Evolutionary conservation across 495 filamentous ascomycete genomes (phyloP).

Genomic region (Penicillium fimorum): DNA sequence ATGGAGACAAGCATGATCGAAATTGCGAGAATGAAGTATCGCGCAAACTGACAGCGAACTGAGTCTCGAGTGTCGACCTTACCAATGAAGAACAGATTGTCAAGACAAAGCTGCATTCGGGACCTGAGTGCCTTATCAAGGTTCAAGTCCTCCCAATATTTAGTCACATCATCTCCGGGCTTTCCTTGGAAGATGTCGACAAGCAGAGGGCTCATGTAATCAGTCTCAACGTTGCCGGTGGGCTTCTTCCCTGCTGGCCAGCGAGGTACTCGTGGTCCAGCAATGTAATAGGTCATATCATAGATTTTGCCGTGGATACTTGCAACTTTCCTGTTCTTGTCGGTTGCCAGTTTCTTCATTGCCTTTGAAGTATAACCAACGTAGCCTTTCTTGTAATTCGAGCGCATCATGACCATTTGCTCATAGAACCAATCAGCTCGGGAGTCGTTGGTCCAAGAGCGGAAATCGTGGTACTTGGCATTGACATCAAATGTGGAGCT

Average conservation of each 20-base stretch:
- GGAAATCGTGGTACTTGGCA: slow-evolving; percentile 87
- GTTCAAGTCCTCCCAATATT: slow-evolving; percentile 71
- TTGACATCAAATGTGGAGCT: slow-evolving; percentile 70
- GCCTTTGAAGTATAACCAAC: slow-evolving; percentile 82
- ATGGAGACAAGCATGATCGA: slow-evolving; percentile 77
- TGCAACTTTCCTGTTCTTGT: slow-evolving; percentile 61
- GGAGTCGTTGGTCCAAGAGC: slow-evolving; percentile 74
- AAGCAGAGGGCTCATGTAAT: slow-evolving; percentile 82
- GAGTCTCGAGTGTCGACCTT: slow-evolving; percentile 92
- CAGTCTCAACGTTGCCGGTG: slow-evolving; percentile 53
- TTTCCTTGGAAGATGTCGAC: slow-evolving; percentile 73
- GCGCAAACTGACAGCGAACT: slow-evolving; percentile 77
- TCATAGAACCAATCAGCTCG: slow-evolving; percentile 90
- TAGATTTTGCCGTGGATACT: slow-evolving; percentile 83
- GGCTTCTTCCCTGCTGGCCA: slow-evolving; percentile 49
- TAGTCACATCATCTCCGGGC: slow-evolving; percentile 76
- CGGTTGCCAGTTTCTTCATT: slow-evolving; percentile 64
- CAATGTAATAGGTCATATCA: slow-evolving; percentile 82
- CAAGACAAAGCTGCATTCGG: slow-evolving; percentile 80
- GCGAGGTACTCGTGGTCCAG: slow-evolving; percentile 67
- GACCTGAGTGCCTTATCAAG: slow-evolving; percentile 53
- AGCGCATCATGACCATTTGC: slow-evolving; percentile 71
- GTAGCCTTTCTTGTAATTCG: slow-evolving; percentile 82
- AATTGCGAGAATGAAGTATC: slow-evolving; percentile 89
- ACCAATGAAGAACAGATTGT: slow-evolving; percentile 95